Conservation (phyloP, 306 rosid species). For the Cicer cuneatum region DNA sequence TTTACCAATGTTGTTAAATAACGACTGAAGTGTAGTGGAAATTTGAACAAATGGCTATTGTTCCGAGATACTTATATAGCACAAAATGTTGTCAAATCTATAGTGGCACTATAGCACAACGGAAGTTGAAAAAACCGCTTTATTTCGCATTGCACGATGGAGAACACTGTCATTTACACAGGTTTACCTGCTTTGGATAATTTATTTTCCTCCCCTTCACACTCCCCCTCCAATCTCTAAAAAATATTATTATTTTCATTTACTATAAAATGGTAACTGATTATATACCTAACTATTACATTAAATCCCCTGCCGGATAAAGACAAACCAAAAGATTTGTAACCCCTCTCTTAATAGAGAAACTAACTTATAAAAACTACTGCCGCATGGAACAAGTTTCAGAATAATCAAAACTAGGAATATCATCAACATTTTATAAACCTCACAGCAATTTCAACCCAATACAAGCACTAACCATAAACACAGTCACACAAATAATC, state of each 20-base stretch:
- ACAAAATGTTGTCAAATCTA: too few relatives aligned
- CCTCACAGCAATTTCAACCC: not conserved
- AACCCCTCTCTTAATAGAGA: not conserved
- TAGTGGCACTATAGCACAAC: too few relatives aligned
- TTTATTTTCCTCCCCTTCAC: constrained; percentile 13
- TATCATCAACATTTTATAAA: not conserved
- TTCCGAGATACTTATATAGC: too few relatives aligned
- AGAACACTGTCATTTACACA: not conserved
- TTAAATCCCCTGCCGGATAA: not conserved
- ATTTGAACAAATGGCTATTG: too few relatives aligned
- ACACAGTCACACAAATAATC: constrained; percentile 9
- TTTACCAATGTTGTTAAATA: too few relatives aligned
- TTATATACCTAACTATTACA: constrained; percentile 13
- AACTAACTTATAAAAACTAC: not conserved
- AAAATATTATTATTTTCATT: not conserved
- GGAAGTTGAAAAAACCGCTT: too few relatives aligned
- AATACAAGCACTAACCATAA: not conserved
- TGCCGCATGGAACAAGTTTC: not conserved
- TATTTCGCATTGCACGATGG: too few relatives aligned
- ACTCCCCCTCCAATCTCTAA: constrained; percentile 10
- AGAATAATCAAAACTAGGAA: constrained; percentile 8
- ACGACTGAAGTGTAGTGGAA: too few relatives aligned
- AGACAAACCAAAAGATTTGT: not conserved
- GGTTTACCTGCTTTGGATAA: not conserved
- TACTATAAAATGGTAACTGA: constrained; percentile 11